phyloP scores from a whole-genome alignment of 1,284 basidiomycete species.

The Sanghuangporus baumii region DNA sequence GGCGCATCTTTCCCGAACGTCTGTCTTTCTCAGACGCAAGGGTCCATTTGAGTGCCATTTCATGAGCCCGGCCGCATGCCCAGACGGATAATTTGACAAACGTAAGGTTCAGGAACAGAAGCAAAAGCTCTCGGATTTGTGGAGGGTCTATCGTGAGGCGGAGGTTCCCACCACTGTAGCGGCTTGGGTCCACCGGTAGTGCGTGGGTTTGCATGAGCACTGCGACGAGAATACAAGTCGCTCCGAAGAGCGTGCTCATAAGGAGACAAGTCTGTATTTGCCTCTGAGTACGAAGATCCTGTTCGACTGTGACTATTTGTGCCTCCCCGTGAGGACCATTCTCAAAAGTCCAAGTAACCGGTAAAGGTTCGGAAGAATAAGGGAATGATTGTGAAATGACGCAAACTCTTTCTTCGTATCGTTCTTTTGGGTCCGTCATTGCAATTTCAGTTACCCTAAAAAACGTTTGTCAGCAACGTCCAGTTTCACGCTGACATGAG shows the following conservation, averaged over 20 bases:
- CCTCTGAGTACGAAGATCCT: not conserved
- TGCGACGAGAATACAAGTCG: not conserved
- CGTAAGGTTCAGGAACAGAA: not conserved
- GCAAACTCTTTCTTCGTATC: too few relatives aligned
- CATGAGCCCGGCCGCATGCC: not conserved
- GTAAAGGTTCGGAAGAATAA: too few relatives aligned
- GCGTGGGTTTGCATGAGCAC: not conserved
- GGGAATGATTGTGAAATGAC: too few relatives aligned
- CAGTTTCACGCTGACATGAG: too few relatives aligned
- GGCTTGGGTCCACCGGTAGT: not conserved
- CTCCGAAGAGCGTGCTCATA: not conserved
- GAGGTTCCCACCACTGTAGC: not conserved
- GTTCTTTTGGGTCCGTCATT: too few relatives aligned
- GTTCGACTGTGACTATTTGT: too few relatives aligned
- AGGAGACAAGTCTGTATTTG: not conserved
- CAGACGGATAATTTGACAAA: conserved; percentile 1
- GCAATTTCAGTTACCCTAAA: too few relatives aligned
- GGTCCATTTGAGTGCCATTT: not conserved
- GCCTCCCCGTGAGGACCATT: too few relatives aligned
- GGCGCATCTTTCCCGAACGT: not conserved
- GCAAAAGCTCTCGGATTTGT: not conserved
- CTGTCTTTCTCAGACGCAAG: not conserved
- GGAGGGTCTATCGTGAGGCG: not conserved
- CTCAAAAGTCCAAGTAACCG: too few relatives aligned
- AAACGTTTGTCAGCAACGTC: too few relatives aligned